Conservation (phyloP, 2,329 filamentous ascomycete genomes). For the Beauveria brongniartii region DNA sequence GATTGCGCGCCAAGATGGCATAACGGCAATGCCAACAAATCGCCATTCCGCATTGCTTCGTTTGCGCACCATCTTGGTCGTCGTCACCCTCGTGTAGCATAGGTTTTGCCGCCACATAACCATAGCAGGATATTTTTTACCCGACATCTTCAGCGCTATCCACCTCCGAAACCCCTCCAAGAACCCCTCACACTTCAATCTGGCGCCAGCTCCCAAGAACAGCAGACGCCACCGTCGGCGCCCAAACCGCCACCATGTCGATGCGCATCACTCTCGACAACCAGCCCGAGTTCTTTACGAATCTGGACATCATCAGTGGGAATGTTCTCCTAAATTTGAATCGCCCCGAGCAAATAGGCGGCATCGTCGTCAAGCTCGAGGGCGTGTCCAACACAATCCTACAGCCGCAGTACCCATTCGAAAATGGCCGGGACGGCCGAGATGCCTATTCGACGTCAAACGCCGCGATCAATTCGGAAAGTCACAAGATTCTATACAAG, state of each 20-base stretch:
- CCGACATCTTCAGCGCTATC: neutral
- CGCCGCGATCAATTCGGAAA: constrained; percentile 40
- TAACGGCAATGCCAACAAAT: neutral
- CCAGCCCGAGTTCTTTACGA: constrained; percentile 66
- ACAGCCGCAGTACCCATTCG: constrained; percentile 36
- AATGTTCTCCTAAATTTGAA: constrained; percentile 48
- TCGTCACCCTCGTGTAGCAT: neutral
- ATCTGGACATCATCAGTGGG: constrained; percentile 66
- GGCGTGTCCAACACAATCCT: constrained; percentile 67
- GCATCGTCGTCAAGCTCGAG: constrained; percentile 75
- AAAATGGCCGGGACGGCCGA: constrained; percentile 29
- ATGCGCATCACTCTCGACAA: constrained; percentile 60
- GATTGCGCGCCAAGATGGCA: constrained; percentile 1
- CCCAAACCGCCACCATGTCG: constrained; percentile 42
- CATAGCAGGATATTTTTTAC: neutral
- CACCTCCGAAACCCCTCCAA: neutral
- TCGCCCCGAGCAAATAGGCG: constrained; percentile 61
- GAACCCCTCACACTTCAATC: neutral
- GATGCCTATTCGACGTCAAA: constrained; percentile 19
- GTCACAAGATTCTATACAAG: constrained; percentile 68
- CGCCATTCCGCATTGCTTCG: neutral
- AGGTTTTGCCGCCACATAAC: neutral
- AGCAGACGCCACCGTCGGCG: neutral
- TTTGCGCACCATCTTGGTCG: neutral
- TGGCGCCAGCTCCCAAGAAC: neutral